These are phyloP conservation scores for Pseudogymnoascus sp. DNA, from an alignment of 2,329 filamentous ascomycete genomes.

Conservation along the genomic window DNA sequence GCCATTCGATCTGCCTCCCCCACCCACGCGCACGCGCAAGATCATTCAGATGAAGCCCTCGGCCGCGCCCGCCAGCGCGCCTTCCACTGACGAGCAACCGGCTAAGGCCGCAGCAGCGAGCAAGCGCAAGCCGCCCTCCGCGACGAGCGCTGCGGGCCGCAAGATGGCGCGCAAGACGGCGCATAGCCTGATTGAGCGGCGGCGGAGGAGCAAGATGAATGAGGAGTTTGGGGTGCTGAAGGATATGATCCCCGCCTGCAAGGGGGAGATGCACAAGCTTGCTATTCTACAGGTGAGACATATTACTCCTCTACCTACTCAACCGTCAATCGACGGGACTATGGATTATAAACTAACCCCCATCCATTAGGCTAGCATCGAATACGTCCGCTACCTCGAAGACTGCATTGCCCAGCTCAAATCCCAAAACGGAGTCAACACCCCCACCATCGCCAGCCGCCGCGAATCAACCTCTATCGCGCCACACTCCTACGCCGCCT, in stretches of 20 bases:
- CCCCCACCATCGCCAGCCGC: conserved; percentile 16
- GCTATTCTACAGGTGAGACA: conserved; percentile 77
- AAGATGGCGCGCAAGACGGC: conserved; percentile 96
- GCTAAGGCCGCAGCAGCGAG: conserved; percentile 20
- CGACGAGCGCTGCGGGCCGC: conserved; percentile 76
- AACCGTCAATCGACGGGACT: not conserved
- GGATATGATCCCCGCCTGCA: conserved; percentile 90
- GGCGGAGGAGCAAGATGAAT: conserved; percentile 94
- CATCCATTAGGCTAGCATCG: conserved; percentile 71
- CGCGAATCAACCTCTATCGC: conserved; percentile 30
- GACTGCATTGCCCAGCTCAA: conserved; percentile 80
- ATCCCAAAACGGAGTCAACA: conserved; percentile 33
- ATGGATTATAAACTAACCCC: conserved; percentile 11
- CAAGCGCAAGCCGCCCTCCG: conserved; percentile 72
- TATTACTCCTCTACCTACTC: not conserved
- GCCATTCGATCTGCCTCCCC: conserved; percentile 77
- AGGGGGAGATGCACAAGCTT: conserved; percentile 97
- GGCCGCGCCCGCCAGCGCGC: conserved; percentile 10
- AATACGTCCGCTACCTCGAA: conserved; percentile 91
- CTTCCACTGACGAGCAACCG: conserved; percentile 18
- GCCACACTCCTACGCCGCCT: conserved; percentile 22
- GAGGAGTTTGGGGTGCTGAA: conserved; percentile 94
- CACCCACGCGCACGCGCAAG: conserved; percentile 84
- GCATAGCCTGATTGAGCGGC: conserved; percentile 87
- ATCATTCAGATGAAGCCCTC: conserved; percentile 96